Evolutionary conservation across 2,329 filamentous ascomycete genomes (phyloP).

Genomic region (Exophiala lecanii-corni): DNA sequence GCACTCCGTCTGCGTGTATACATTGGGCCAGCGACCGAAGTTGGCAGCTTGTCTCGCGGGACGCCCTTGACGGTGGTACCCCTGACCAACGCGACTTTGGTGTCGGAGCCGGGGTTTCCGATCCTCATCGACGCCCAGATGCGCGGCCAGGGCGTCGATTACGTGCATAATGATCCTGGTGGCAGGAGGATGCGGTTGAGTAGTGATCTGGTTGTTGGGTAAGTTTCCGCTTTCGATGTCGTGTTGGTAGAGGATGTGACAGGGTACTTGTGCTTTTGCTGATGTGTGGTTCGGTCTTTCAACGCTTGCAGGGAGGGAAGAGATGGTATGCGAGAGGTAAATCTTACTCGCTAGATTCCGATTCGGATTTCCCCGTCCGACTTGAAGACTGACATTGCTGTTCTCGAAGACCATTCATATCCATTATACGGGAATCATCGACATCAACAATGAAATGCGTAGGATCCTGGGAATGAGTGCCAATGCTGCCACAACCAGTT

Average conservation of each 20-base stretch:
- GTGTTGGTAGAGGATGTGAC: no score
- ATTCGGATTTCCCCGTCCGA: background rate
- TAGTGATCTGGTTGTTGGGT: constrained; percentile 39
- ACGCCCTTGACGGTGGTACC: constrained; percentile 36
- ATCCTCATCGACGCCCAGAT: constrained; percentile 36
- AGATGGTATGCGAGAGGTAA: constrained; percentile 1
- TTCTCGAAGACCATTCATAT: constrained; percentile 34
- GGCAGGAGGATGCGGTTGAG: constrained; percentile 37
- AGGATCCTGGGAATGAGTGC: constrained; percentile 33
- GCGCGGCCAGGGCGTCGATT: constrained; percentile 38
- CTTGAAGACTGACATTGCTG: no score
- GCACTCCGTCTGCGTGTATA: constrained; percentile 38
- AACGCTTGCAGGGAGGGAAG: background rate
- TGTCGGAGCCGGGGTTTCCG: constrained; percentile 33
- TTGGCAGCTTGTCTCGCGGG: constrained; percentile 33
- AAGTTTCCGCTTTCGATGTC: constrained; percentile 20
- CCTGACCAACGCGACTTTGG: constrained; percentile 36
- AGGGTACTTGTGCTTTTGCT: no score
- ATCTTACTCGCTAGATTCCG: no score
- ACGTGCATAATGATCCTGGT: constrained; percentile 39
- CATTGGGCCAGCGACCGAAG: constrained; percentile 3
- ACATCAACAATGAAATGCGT: constrained; percentile 31
- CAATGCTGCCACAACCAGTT: constrained; percentile 34
- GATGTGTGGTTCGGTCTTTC: no score
- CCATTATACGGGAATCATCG: constrained; percentile 39